phyloP scores from a whole-genome alignment of 495 filamentous ascomycete species.

The Cercophora newfieldiana region DNA sequence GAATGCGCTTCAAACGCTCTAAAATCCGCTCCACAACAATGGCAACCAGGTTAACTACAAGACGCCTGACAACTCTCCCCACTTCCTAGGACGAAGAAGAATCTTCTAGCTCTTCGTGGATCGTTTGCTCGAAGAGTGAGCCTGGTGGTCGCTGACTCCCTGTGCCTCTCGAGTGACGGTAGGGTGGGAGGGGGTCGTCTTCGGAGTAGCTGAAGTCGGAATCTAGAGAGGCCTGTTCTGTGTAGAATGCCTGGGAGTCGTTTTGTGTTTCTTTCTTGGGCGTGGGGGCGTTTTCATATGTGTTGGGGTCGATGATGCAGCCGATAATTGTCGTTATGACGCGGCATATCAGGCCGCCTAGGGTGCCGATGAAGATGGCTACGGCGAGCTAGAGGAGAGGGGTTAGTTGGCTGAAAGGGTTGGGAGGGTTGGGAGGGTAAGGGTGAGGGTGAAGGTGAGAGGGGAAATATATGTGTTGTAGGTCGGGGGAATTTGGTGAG shows the following conservation, averaged over 20 bases:
- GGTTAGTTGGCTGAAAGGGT: too few species aligned
- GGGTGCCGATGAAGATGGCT: neutral
- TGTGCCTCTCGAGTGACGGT: conserved; percentile 27
- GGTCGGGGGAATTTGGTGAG: too few species aligned
- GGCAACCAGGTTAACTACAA: too few species aligned
- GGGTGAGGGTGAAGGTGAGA: too few species aligned
- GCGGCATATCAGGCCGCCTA: neutral
- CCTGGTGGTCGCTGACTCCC: conserved; percentile 27
- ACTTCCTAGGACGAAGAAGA: neutral
- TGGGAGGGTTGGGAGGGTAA: too few species aligned
- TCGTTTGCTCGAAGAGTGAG: conserved; percentile 57
- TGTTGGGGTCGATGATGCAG: neutral
- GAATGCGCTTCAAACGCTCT: too few species aligned
- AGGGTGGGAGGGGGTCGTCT: neutral
- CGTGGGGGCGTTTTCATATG: neutral
- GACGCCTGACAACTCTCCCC: neutral
- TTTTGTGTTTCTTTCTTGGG: too few species aligned
- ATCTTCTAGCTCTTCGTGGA: conserved; percentile 52
- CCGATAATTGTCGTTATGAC: too few species aligned
- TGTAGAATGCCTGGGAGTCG: neutral
- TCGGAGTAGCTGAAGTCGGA: neutral
- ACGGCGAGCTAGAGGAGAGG: neutral
- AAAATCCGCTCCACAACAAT: too few species aligned
- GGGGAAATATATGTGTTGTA: too few species aligned
- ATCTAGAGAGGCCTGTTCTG: neutral